Conservation (phyloP, 495 filamentous ascomycete genomes). For the Eremomyces bilateralis region DNA sequence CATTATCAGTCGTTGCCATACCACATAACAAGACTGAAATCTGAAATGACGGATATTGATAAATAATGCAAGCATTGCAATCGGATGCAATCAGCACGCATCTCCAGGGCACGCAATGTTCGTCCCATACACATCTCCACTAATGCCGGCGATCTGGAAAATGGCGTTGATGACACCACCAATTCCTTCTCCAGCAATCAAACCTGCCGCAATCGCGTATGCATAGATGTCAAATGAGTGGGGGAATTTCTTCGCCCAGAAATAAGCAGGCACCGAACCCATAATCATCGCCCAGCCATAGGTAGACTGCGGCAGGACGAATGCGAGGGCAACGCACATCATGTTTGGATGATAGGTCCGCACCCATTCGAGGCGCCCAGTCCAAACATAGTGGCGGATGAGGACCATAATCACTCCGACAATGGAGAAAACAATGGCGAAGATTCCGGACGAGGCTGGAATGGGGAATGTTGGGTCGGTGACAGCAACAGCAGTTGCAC, state of each 20-base stretch:
- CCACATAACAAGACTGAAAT: too few relatives aligned
- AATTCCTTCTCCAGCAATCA: constrained; percentile 46
- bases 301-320: constrained; percentile 34
- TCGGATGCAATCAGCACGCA: constrained; percentile 17
- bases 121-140: constrained; percentile 24
- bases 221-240: constrained; percentile 35
- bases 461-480: constrained; percentile 36
- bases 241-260: constrained; percentile 36
- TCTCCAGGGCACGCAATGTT: constrained; percentile 26
- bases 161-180: constrained; percentile 38
- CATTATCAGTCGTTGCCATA: too few relatives aligned
- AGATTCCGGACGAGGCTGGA: constrained; percentile 31
- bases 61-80: too few relatives aligned
- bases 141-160: constrained; percentile 25
- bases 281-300: constrained; percentile 36
- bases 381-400: constrained; percentile 34
- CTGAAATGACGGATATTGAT: too few relatives aligned
- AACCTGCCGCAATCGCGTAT: constrained; percentile 43
- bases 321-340: constrained; percentile 41
- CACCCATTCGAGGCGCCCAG: constrained; percentile 30
- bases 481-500: constrained; percentile 40
- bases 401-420: constrained; percentile 26
- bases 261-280: constrained; percentile 31
- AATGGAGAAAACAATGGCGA: constrained; percentile 32
- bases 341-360: constrained; percentile 42